phyloP scores from a whole-genome alignment of 768 basidiomycete species.

The Termitomyces sp. region DNA sequence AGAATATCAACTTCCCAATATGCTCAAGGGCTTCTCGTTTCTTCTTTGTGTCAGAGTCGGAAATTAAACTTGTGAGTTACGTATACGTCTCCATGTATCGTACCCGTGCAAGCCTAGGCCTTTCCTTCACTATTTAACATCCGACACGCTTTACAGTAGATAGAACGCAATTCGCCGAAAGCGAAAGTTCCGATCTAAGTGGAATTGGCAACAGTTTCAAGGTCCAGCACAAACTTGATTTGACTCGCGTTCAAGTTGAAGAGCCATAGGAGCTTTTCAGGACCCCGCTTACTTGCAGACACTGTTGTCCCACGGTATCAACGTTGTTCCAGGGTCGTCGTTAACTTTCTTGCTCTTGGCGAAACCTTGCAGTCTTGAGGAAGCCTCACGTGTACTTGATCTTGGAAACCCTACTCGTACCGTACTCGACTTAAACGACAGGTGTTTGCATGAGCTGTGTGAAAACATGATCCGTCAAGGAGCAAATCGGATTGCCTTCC shows the following conservation, averaged over 20 bases:
- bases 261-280: not conserved
- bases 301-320: not conserved
- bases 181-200: slow-evolving; percentile 3
- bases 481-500: not conserved
- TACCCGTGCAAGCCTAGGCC: not conserved
- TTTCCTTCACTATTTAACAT: not conserved
- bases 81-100: not conserved
- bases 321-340: not conserved
- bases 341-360: not conserved
- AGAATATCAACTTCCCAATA: not conserved
- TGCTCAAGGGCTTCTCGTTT: not conserved
- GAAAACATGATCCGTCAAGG: not conserved
- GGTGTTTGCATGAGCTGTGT: not conserved
- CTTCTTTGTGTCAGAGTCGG: slow-evolving; percentile 1
- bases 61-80: slow-evolving; percentile 9
- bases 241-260: no score
- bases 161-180: not conserved
- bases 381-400: not conserved
- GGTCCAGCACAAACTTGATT: not conserved
- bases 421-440: no score
- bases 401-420: not conserved
- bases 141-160: not conserved
- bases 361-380: not conserved
- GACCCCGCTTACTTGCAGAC: not conserved
- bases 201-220: not conserved